A percentile compares a stretch with the other conserved stretches of the same genome.
Evolutionary conservation across 2,329 filamentous ascomycete genomes (phyloP).

Genomic region (Penicillium sp.): DNA sequence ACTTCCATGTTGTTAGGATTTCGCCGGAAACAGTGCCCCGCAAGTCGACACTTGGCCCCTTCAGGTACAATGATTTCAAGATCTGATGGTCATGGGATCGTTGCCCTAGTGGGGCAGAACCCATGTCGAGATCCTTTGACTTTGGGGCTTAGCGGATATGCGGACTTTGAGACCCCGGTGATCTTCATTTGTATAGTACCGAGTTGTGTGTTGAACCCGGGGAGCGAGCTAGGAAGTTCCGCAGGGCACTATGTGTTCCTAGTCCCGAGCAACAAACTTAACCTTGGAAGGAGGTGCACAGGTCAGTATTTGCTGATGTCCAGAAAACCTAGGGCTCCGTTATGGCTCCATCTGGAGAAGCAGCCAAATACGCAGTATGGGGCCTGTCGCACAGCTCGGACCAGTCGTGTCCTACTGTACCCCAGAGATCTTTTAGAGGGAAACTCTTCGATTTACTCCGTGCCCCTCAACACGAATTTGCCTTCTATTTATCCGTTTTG

Average conservation of each 20-base stretch:
- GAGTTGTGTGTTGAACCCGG: background rate
- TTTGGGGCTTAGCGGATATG: background rate
- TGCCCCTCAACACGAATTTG: background rate
- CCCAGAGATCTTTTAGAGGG: background rate
- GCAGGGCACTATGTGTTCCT: background rate
- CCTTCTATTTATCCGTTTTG: background rate
- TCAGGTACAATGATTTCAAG: constrained; percentile 7
- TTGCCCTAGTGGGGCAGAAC: constrained; percentile 13
- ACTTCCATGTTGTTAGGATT: background rate
- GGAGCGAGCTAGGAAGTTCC: background rate
- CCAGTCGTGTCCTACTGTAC: background rate
- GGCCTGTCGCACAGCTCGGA: background rate
- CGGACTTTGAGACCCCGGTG: background rate
- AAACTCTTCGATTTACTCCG: background rate
- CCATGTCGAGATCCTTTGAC: background rate
- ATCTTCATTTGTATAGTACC: background rate
- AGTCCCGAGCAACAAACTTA: background rate
- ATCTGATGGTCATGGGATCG: constrained; percentile 22
- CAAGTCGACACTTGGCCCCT: constrained; percentile 1
- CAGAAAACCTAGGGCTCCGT: background rate
- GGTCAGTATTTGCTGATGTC: background rate
- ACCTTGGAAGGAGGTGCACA: background rate
- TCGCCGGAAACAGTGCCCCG: constrained; percentile 7
- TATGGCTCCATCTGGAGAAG: background rate
- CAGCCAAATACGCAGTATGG: background rate